These are phyloP conservation scores for Saccharum hybrid DNA, from an alignment of 202 grass and related monocot genomes.

Conservation along the genomic window DNA sequence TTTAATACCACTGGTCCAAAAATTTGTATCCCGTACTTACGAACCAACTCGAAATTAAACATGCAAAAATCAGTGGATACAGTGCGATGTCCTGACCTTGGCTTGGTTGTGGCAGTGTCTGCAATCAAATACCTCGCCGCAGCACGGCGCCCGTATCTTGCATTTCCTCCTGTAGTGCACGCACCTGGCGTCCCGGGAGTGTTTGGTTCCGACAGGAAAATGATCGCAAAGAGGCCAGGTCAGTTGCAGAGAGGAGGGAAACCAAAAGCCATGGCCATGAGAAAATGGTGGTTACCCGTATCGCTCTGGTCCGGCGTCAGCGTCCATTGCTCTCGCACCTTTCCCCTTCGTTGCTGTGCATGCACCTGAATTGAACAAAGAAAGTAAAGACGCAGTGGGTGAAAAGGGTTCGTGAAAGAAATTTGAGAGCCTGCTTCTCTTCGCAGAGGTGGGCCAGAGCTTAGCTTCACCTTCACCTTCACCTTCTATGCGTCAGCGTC, in stretches of 20 bases:
- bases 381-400: background rate
- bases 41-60: background rate
- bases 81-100: slow-evolving; percentile 42
- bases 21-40: too few species aligned
- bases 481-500: background rate
- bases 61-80: background rate
- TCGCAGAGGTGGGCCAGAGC: background rate
- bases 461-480: background rate
- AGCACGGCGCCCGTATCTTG: slow-evolving; percentile 77
- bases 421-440: background rate
- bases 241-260: background rate
- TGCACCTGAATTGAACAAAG: background rate
- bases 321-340: slow-evolving; percentile 19
- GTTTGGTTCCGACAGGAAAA: background rate
- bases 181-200: slow-evolving; percentile 47
- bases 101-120: slow-evolving; percentile 82
- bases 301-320: background rate
- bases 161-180: slow-evolving; percentile 75
- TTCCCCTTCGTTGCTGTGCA: background rate
- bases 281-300: slow-evolving; percentile 33
- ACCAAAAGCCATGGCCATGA: background rate
- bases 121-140: slow-evolving; percentile 68
- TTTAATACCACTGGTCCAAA: background rate
- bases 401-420: background rate
- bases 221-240: background rate